phyloP scores from a whole-genome alignment of 352 stramenopile species.

The Phytophthora rubi region DNA sequence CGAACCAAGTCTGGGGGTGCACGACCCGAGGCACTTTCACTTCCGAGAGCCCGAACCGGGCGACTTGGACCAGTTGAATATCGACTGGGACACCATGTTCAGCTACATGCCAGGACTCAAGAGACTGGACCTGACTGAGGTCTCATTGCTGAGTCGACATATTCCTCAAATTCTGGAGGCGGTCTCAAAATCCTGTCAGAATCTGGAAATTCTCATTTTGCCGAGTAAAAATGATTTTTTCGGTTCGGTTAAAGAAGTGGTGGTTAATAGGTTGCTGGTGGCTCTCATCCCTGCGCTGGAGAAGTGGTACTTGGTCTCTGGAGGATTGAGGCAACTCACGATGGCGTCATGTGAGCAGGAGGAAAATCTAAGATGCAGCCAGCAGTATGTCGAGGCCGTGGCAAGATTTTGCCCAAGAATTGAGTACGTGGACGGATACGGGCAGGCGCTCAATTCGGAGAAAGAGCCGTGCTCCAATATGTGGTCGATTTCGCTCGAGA shows the following conservation, averaged over 20 bases:
- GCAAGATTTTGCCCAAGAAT: constrained; percentile 2
- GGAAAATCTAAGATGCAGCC: background rate
- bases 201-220: constrained; percentile 6
- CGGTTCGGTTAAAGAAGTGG: background rate
- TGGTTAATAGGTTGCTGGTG: background rate
- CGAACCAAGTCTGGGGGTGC: background rate
- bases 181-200: background rate
- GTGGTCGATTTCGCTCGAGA: constrained; percentile 4
- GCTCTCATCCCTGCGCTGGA: background rate
- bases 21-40: background rate
- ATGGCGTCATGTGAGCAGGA: background rate
- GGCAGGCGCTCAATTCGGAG: background rate
- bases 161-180: background rate
- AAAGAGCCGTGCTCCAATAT: background rate
- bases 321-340: background rate
- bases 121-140: constrained; percentile 9
- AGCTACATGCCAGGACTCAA: constrained; percentile 2
- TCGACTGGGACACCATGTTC: constrained; percentile 8
- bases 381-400: constrained; percentile 2
- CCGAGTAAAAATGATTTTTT: background rate
- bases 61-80: background rate
- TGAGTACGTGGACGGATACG: constrained; percentile 2
- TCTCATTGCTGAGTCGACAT: constrained; percentile 1
- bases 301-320: background rate
- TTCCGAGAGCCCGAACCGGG: background rate